Evolutionary conservation across 2,329 filamentous ascomycete species (phyloP).

Genomic region (Alternaria arborescens): DNA sequence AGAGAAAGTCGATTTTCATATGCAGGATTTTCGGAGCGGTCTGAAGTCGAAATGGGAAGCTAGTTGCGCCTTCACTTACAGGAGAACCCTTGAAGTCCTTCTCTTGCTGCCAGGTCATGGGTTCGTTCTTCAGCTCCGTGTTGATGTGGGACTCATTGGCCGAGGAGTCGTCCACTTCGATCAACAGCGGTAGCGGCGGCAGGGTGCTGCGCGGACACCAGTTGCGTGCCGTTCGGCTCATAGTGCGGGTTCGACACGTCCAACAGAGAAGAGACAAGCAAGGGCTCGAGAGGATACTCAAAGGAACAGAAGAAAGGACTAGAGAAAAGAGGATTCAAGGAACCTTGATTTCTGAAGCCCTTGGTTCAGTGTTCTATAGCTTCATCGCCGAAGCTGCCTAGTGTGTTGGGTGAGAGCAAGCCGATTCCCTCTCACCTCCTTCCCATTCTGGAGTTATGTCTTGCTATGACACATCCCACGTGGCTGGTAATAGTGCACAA

Average conservation of each 20-base stretch:
- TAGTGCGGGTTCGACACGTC: constrained; percentile 1
- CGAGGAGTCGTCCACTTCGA: neutral
- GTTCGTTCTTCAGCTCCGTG: constrained; percentile 1
- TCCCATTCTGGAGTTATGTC: neutral
- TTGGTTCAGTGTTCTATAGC: neutral
- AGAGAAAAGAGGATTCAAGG: neutral
- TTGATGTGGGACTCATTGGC: neutral
- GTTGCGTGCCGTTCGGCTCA: constrained; percentile 7
- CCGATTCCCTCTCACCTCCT: neutral
- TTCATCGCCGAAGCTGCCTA: neutral
- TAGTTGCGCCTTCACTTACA: constrained; percentile 25
- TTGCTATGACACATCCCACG: neutral
- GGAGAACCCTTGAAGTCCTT: constrained; percentile 11
- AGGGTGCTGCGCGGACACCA: constrained; percentile 9
- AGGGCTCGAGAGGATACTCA: neutral
- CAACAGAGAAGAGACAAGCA: neutral
- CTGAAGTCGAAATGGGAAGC: neutral
- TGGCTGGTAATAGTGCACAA: neutral
- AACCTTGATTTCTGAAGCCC: neutral
- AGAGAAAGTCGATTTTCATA: neutral
- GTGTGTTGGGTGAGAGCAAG: neutral
- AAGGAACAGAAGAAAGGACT: neutral
- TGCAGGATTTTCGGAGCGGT: neutral
- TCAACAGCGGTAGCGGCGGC: neutral
- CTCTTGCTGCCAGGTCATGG: constrained; percentile 33